Evolutionary conservation across 148 eudicot genomes (phyloP).

Genomic region (Vaccinium corymbosum): DNA sequence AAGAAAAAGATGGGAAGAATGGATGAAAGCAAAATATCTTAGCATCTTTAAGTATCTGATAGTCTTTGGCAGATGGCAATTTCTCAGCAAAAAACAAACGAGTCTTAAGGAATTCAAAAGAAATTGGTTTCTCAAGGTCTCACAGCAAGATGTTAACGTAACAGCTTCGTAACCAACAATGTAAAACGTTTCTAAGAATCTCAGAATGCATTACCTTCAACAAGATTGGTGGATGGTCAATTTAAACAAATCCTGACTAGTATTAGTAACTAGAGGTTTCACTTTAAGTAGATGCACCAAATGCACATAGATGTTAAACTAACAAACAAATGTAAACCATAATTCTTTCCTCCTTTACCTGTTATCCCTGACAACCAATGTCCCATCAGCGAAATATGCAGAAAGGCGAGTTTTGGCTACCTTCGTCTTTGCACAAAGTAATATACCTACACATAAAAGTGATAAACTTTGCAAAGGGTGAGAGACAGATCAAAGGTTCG

Average conservation of each 20-base stretch:
- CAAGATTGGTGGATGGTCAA: neutral
- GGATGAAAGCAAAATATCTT: neutral
- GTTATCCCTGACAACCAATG: constrained; percentile 46
- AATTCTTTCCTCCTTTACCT: constrained; percentile 41
- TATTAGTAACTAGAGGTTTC: neutral
- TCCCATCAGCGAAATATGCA: constrained; percentile 80
- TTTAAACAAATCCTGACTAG: neutral
- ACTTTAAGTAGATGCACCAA: neutral
- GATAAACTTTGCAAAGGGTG: no score
- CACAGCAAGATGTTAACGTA: neutral
- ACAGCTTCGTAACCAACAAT: neutral
- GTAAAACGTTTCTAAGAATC: neutral
- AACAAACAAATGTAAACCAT: neutral
- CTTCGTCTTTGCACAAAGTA: constrained; percentile 96
- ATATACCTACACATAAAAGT: constrained; percentile 50
- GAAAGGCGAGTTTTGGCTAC: constrained; percentile 70
- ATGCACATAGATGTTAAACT: neutral
- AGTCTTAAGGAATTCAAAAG: neutral
- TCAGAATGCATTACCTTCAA: neutral
- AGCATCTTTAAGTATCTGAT: neutral
- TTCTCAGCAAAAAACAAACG: neutral
- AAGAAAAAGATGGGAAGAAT: neutral
- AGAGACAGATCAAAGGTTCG: no score
- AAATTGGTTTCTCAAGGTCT: neutral
- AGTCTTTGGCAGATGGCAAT: neutral